These are phyloP conservation scores for Xylaria longipes DNA, from an alignment of 495 filamentous ascomycete genomes.

Conservation along the genomic window DNA sequence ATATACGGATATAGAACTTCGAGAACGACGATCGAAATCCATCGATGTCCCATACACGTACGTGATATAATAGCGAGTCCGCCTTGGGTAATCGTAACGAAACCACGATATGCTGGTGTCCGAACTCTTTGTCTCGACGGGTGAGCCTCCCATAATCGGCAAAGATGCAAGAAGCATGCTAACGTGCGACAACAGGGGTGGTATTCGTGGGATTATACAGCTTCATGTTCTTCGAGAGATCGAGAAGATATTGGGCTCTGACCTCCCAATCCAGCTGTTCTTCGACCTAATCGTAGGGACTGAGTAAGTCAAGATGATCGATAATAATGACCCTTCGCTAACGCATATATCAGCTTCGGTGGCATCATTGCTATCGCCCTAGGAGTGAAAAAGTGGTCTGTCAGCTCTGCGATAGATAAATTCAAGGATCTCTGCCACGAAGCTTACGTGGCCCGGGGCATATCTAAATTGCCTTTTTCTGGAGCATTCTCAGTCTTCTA, in stretches of 20 bases:
- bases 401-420: conserved; percentile 48
- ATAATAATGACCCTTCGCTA: not conserved
- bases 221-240: conserved; percentile 53
- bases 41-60: conserved; percentile 44
- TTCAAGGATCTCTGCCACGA: conserved; percentile 51
- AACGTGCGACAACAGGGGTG: conserved; percentile 42
- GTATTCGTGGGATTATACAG: conserved; percentile 57
- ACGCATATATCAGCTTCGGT: conserved; percentile 50
- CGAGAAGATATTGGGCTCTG: conserved; percentile 46
- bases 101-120: conserved; percentile 54
- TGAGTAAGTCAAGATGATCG: conserved; percentile 44
- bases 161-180: conserved; percentile 13
- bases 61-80: conserved; percentile 36
- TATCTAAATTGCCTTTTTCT: conserved; percentile 44
- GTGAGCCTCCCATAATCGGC: conserved; percentile 22
- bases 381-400: conserved; percentile 54
- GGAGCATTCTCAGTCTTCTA: conserved; percentile 43
- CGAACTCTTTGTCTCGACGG: conserved; percentile 65
- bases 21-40: conserved; percentile 40
- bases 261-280: conserved; percentile 49
- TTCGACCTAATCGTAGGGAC: conserved; percentile 62
- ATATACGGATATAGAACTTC: conserved; percentile 38
- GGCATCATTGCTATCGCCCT: conserved; percentile 64
- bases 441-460: conserved; percentile 51
- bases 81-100: conserved; percentile 49